Evolutionary conservation across 73 alveolate species (phyloP).

Genomic region (Uronychia binucleata): DNA sequence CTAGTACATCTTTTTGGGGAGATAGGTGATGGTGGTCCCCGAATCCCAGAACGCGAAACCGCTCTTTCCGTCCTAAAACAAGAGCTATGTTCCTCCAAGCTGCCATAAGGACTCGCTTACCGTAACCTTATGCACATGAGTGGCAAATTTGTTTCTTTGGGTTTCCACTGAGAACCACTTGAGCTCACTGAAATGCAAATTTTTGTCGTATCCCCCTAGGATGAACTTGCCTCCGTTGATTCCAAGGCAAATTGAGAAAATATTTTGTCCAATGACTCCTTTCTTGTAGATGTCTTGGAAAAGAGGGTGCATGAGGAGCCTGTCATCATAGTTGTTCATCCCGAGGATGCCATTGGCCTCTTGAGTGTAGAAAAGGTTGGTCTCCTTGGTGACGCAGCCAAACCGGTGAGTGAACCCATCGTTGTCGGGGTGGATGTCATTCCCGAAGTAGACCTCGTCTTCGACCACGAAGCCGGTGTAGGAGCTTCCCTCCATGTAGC

Average conservation of each 20-base stretch:
- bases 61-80: background rate
- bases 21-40: slow-evolving; percentile 85
- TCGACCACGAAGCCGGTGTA: slow-evolving; percentile 61
- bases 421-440: slow-evolving; percentile 20
- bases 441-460: slow-evolving; percentile 68
- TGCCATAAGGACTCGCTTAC: slow-evolving; percentile 1
- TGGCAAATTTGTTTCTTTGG: background rate
- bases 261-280: slow-evolving; percentile 47
- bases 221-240: slow-evolving; percentile 84
- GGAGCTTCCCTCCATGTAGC: slow-evolving; percentile 78
- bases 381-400: slow-evolving; percentile 91
- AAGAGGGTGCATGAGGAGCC: slow-evolving; percentile 49
- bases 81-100: slow-evolving; percentile 1
- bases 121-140: background rate
- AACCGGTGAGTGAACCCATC: slow-evolving; percentile 42
- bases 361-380: slow-evolving; percentile 84
- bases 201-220: slow-evolving; percentile 77
- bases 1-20: slow-evolving; percentile 36
- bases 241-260: slow-evolving; percentile 85
- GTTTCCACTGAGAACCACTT: slow-evolving; percentile 26
- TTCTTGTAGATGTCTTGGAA: slow-evolving; percentile 55
- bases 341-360: slow-evolving; percentile 95
- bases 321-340: slow-evolving; percentile 40
- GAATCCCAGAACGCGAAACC: slow-evolving; percentile 66
- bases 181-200: slow-evolving; percentile 43